Evolutionary conservation across 2,329 filamentous ascomycete genomes (phyloP).

Genomic region (Cladosporium oxysporum): DNA sequence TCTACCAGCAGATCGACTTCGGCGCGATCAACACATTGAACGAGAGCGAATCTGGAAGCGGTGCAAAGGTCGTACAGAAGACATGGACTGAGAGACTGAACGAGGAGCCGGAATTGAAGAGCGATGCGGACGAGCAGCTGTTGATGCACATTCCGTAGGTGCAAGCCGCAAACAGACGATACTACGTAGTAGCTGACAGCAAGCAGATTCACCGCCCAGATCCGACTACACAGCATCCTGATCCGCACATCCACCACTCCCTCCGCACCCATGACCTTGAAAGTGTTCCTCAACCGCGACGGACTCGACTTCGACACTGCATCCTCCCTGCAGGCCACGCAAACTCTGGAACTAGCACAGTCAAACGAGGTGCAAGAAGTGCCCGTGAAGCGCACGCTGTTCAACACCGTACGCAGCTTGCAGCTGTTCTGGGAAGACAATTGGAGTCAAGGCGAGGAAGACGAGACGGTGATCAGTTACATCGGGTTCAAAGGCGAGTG

Average conservation of each 20-base stretch:
- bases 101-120: slow-evolving; percentile 72
- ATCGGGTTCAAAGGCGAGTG: slow-evolving; percentile 93
- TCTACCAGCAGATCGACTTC: slow-evolving; percentile 93
- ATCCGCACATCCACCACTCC: slow-evolving; percentile 73
- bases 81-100: slow-evolving; percentile 82
- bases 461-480: slow-evolving; percentile 77
- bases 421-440: slow-evolving; percentile 92
- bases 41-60: slow-evolving; percentile 68
- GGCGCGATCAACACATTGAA: slow-evolving; percentile 82
- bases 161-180: background rate
- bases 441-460: slow-evolving; percentile 73
- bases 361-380: slow-evolving; percentile 83
- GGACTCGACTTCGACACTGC: slow-evolving; percentile 83
- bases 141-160: slow-evolving; percentile 85
- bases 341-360: slow-evolving; percentile 75
- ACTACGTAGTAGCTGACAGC: background rate
- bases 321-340: slow-evolving; percentile 63
- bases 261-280: slow-evolving; percentile 77
- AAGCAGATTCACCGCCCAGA: slow-evolving; percentile 78
- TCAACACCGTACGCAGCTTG: slow-evolving; percentile 80
- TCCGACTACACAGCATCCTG: slow-evolving; percentile 87
- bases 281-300: slow-evolving; percentile 83
- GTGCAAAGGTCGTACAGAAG: slow-evolving; percentile 79
- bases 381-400: slow-evolving; percentile 81
- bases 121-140: slow-evolving; percentile 90